phyloP scores from a whole-genome alignment of 2,329 filamentous ascomycete species.

The Paracorniculantispora psalliotae region DNA sequence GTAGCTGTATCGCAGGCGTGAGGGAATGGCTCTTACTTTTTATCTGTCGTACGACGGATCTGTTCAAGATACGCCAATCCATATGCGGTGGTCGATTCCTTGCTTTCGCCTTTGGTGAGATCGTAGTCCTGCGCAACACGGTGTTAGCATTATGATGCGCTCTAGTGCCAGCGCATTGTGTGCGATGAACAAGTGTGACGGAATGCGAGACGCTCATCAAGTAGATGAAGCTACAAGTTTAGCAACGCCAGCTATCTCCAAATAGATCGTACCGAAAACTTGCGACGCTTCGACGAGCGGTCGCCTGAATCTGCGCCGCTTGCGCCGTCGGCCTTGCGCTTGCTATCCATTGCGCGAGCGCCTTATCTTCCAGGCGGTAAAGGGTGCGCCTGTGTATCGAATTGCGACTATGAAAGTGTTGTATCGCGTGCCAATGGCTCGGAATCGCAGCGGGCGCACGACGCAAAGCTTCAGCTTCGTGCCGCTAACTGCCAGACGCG shows the following conservation, averaged over 20 bases:
- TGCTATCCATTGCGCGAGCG: slow-evolving; percentile 45
- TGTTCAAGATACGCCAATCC: slow-evolving; percentile 71
- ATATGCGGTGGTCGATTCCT: slow-evolving; percentile 63
- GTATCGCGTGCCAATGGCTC: background rate
- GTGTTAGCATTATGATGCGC: background rate
- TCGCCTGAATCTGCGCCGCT: slow-evolving; percentile 44
- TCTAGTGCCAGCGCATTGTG: background rate
- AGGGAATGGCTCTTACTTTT: slow-evolving; percentile 56
- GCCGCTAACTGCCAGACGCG: slow-evolving; percentile 5
- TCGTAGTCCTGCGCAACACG: slow-evolving; percentile 36
- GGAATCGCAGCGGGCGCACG: slow-evolving; percentile 1
- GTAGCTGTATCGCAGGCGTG: slow-evolving; percentile 14
- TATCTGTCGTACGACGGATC: slow-evolving; percentile 72
- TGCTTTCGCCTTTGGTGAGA: slow-evolving; percentile 53
- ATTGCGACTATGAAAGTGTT: background rate
- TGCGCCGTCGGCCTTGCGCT: slow-evolving; percentile 50
- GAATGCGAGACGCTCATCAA: background rate
- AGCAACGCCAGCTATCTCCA: background rate
- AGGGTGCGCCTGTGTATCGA: background rate
- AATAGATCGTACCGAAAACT: slow-evolving; percentile 38
- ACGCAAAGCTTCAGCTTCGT: background rate
- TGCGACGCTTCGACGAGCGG: slow-evolving; percentile 52
- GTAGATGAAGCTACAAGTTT: background rate
- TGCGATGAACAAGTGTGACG: background rate
- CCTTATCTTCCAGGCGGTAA: background rate